Evolutionary conservation across 176 grass and related monocot genomes (phyloP).

Genomic region (Triticum dicoccoides): DNA sequence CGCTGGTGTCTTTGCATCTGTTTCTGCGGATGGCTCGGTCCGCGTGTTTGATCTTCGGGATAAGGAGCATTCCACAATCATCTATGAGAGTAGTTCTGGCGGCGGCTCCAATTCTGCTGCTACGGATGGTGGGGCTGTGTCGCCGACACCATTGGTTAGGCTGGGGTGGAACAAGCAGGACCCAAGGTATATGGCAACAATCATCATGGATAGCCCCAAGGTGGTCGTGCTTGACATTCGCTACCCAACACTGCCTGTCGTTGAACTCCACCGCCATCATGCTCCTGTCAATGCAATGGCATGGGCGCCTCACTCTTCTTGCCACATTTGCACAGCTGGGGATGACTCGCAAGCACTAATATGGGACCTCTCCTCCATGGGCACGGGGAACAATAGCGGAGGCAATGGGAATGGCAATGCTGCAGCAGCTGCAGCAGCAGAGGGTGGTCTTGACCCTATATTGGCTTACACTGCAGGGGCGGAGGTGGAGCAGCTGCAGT

Average conservation of each 20-base stretch:
- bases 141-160: conserved; percentile 69
- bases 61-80: conserved; percentile 98
- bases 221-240: conserved; percentile 95
- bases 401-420: conserved; percentile 38
- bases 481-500: conserved; percentile 98
- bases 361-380: conserved; percentile 96
- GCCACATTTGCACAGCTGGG: conserved; percentile 91
- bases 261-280: conserved; percentile 94
- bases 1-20: conserved; percentile 86
- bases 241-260: conserved; percentile 86
- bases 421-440: conserved; percentile 42
- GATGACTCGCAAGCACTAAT: conserved; percentile 91
- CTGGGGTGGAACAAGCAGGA: conserved; percentile 99
- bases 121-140: conserved; percentile 34
- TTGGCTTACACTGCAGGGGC: conserved; percentile 91
- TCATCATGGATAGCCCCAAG: conserved; percentile 99
- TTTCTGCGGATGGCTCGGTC: conserved; percentile 89
- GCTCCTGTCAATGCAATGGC: conserved; percentile 89
- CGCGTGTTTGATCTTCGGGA: conserved; percentile 97
- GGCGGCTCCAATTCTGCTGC: conserved; percentile 44
- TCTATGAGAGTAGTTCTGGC: conserved; percentile 74
- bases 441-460: conserved; percentile 90
- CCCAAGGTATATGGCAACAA: conserved; percentile 97
- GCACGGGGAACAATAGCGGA: conserved; percentile 49
- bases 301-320: conserved; percentile 92